Conservation (phyloP, 148 eudicot genomes). For the Persicaria tinctoria region DNA sequence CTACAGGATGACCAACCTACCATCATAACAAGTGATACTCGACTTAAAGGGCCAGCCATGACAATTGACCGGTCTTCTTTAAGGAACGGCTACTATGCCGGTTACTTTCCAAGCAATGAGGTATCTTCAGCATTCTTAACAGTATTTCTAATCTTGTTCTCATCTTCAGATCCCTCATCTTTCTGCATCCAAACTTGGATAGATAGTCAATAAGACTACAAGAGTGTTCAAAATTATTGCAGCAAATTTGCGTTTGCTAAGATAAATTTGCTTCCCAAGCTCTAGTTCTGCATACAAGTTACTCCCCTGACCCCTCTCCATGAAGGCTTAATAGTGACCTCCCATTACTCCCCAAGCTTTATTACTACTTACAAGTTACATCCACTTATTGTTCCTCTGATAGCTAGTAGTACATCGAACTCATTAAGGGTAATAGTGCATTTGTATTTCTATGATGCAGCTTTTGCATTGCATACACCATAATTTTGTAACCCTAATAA, state of each 20-base stretch:
- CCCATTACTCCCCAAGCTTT: not conserved
- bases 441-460: not conserved
- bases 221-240: not conserved
- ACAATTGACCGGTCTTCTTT: conserved; percentile 24
- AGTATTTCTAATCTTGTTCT: not conserved
- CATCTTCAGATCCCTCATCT: not conserved
- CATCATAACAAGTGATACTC: conserved; percentile 17
- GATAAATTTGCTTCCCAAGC: not conserved
- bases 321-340: not conserved
- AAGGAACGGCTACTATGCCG: conserved; percentile 25
- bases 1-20: conserved; percentile 29
- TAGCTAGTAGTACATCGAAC: not conserved
- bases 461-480: not conserved
- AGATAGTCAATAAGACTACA: not conserved
- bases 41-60: conserved; percentile 27
- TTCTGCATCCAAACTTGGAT: not conserved
- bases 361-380: not conserved
- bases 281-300: too few relatives aligned
- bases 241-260: not conserved
- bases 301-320: not conserved
- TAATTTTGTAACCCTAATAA: not conserved
- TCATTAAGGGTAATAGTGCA: not conserved
- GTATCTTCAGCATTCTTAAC: not conserved
- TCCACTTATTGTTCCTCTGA: not conserved
- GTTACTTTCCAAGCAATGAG: conserved; percentile 23